Conservation (phyloP, 306 rosid species). For the Trifolium pratense region DNA sequence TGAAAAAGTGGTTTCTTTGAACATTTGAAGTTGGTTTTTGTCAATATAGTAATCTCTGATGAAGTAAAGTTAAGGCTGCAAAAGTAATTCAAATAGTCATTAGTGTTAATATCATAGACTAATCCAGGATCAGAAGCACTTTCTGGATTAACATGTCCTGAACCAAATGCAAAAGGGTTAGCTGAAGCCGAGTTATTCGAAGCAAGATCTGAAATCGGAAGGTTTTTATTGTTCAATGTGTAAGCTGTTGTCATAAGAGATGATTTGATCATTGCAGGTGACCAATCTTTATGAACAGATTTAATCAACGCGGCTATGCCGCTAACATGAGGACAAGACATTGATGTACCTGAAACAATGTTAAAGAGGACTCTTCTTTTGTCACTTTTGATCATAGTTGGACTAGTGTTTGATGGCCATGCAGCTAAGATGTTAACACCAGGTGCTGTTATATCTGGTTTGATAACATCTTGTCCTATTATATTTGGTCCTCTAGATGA, state of each 20-base stretch:
- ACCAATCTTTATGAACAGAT: slow-evolving; percentile 32
- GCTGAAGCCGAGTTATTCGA: slow-evolving; percentile 46
- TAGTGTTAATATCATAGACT: slow-evolving; percentile 57
- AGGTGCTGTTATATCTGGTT: slow-evolving; percentile 82
- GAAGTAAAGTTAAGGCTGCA: slow-evolving; percentile 66
- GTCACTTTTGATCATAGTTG: slow-evolving; percentile 52
- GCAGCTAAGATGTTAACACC: slow-evolving; percentile 84
- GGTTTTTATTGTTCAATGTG: slow-evolving; percentile 52
- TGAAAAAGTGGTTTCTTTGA: slow-evolving; percentile 39
- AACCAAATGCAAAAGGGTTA: slow-evolving; percentile 65
- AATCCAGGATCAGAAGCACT: slow-evolving; percentile 73
- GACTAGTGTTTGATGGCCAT: slow-evolving; percentile 66
- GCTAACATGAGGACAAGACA: slow-evolving; percentile 87
- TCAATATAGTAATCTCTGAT: slow-evolving; percentile 58
- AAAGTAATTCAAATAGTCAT: slow-evolving; percentile 59
- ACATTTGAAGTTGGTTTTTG: slow-evolving; percentile 50
- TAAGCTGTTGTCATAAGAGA: slow-evolving; percentile 80
- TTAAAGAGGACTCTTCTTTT: slow-evolving; percentile 63
- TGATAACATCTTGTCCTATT: slow-evolving; percentile 58
- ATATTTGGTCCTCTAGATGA: slow-evolving; percentile 76
- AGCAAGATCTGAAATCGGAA: slow-evolving; percentile 46
- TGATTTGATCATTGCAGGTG: slow-evolving; percentile 77
- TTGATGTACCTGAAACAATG: slow-evolving; percentile 78
- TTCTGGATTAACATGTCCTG: slow-evolving; percentile 77
- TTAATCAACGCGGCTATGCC: slow-evolving; percentile 55